A percentile compares a stretch with the other conserved stretches of the same genome.
phyloP scores from a whole-genome alignment of 1,139 yeast genomes.

The Candida freyschussii region DNA sequence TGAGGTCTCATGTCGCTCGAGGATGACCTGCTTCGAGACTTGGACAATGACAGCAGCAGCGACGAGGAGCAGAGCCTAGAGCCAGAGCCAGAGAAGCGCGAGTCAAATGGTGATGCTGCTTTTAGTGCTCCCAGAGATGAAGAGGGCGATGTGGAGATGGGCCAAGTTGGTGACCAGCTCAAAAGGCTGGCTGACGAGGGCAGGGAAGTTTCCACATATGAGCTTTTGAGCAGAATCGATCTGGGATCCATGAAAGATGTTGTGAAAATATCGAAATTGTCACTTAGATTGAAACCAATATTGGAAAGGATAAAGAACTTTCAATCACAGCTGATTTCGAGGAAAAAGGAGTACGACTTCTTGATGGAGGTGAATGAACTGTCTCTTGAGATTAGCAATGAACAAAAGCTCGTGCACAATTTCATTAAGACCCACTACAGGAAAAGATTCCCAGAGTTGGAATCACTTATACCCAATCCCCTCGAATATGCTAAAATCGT shows the following conservation, averaged over 20 bases:
- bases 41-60: conserved; percentile 27
- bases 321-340: conserved; percentile 15
- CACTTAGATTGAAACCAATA: conserved; percentile 14
- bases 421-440: conserved; percentile 52
- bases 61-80: conserved; percentile 13
- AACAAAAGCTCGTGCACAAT: conserved; percentile 46
- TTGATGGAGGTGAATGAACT: conserved; percentile 53
- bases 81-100: conserved; percentile 1
- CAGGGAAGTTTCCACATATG: conserved; percentile 7
- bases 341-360: conserved; percentile 39
- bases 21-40: conserved; percentile 29
- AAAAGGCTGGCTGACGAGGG: conserved; percentile 2
- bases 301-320: conserved; percentile 13
- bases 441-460: conserved; percentile 68
- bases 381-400: conserved; percentile 51
- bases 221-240: conserved; percentile 8
- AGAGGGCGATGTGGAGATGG: conserved; percentile 12
- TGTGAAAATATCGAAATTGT: conserved; percentile 11
- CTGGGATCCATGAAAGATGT: conserved; percentile 14
- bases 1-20: conserved; percentile 18
- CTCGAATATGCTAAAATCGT: conserved; percentile 58
- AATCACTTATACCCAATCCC: conserved; percentile 57
- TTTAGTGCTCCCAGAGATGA: conserved; percentile 5
- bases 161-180: conserved; percentile 4
- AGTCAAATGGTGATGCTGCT: conserved; percentile 6